Percentiles rank a stretch among this genome's conserved stretches.
Evolutionary conservation across 352 stramenopile species (phyloP).

Genomic region (Pythium folliculosum): DNA sequence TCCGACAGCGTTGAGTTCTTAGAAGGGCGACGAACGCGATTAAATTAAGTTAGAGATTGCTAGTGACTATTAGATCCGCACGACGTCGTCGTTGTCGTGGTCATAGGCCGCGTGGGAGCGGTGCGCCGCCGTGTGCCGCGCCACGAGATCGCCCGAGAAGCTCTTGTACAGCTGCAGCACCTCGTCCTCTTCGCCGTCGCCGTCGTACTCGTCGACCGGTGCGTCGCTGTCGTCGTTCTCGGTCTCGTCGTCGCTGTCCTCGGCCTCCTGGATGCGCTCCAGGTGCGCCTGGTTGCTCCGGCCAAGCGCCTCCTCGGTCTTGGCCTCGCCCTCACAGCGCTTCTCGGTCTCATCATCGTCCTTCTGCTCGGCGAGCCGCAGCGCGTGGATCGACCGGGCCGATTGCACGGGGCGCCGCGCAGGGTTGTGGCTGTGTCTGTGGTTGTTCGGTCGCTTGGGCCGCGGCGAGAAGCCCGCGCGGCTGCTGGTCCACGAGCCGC

Average conservation of each 20-base stretch:
- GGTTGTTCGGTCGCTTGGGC: conserved; percentile 13
- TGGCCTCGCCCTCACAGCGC: neutral
- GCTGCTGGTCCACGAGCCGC: conserved; percentile 16
- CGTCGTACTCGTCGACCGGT: conserved; percentile 25
- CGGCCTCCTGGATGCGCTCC: conserved; percentile 28
- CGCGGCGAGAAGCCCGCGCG: conserved; percentile 23
- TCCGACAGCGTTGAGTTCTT: neutral
- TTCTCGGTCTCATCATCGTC: conserved; percentile 7
- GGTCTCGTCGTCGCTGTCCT: conserved; percentile 22
- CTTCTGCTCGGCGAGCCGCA: conserved; percentile 2
- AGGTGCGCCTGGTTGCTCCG: conserved; percentile 22
- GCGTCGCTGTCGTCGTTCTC: conserved; percentile 19
- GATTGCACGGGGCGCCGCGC: conserved; percentile 19
- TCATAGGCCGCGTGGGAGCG: conserved; percentile 26
- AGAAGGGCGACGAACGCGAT: neutral
- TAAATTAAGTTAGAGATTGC: neutral
- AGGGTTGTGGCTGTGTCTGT: neutral
- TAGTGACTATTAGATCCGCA: conserved; percentile 18
- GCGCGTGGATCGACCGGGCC: conserved; percentile 7
- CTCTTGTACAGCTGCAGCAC: conserved; percentile 33
- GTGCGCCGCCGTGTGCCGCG: conserved; percentile 37
- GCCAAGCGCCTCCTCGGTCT: conserved; percentile 9
- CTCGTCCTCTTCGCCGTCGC: conserved; percentile 22
- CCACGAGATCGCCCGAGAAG: conserved; percentile 36
- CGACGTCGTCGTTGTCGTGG: conserved; percentile 27